Conservation (phyloP, 352 stramenopile genomes). For the Phytophthora sansomeana region DNA sequence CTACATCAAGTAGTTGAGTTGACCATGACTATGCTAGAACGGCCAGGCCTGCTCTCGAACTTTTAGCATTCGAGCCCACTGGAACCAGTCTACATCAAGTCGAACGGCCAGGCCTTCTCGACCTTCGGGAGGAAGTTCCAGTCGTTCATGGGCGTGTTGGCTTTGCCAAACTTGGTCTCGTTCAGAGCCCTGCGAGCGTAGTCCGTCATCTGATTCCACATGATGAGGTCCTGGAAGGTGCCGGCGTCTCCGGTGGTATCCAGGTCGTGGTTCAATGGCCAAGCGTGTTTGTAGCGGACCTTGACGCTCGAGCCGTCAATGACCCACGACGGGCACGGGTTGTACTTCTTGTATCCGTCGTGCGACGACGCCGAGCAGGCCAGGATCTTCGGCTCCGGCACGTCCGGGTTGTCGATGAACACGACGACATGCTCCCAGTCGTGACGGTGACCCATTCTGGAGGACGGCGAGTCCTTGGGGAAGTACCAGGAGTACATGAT, state of each 20-base stretch:
- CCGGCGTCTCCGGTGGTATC: constrained; percentile 22
- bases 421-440: constrained; percentile 53
- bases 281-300: constrained; percentile 32
- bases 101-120: no score
- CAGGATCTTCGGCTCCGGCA: constrained; percentile 27
- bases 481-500: constrained; percentile 59
- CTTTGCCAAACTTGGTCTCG: constrained; percentile 28
- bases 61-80: no score
- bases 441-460: constrained; percentile 45
- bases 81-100: no score
- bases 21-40: no score
- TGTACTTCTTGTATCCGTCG: constrained; percentile 36
- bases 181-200: constrained; percentile 32
- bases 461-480: constrained; percentile 47
- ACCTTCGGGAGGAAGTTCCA: constrained; percentile 30
- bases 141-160: constrained; percentile 36
- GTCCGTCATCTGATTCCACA: constrained; percentile 35
- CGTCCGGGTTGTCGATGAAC: constrained; percentile 45
- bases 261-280: constrained; percentile 37
- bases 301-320: constrained; percentile 32
- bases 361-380: constrained; percentile 32
- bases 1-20: no score
- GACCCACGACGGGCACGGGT: constrained; percentile 11
- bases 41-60: no score
- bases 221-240: constrained; percentile 29